A percentile compares a stretch with the other conserved stretches of the same genome.
Evolutionary conservation across 2,329 filamentous ascomycete genomes (phyloP).

Genomic region (Rasamsonia emersonii): DNA sequence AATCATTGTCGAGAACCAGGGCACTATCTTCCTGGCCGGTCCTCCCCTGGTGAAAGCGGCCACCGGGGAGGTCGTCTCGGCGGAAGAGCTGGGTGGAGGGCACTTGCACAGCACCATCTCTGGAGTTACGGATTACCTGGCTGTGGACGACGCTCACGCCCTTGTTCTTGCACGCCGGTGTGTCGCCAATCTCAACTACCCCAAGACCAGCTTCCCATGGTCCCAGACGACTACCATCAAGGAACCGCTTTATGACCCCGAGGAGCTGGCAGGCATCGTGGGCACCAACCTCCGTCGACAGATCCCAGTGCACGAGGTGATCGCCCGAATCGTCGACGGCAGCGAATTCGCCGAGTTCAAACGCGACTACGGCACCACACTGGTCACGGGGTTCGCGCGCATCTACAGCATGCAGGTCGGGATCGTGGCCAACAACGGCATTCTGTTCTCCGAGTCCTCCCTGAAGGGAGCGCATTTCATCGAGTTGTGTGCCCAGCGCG

Average conservation of each 20-base stretch:
- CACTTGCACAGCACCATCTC: conserved; percentile 83
- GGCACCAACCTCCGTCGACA: conserved; percentile 82
- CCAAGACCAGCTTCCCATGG: conserved; percentile 37
- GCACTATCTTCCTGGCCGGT: conserved; percentile 94
- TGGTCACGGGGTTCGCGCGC: conserved; percentile 83
- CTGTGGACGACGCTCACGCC: conserved; percentile 88
- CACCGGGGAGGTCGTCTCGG: conserved; percentile 83
- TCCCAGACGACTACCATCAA: conserved; percentile 38
- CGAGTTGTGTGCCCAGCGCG: conserved; percentile 82
- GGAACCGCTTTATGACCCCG: conserved; percentile 70
- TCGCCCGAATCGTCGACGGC: conserved; percentile 85
- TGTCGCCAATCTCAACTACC: conserved; percentile 85
- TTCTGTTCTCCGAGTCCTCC: conserved; percentile 79
- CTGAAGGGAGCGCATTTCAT: conserved; percentile 97
- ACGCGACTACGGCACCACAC: conserved; percentile 74
- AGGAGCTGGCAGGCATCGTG: conserved; percentile 79
- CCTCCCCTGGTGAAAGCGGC: conserved; percentile 93
- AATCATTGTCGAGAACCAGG: conserved; percentile 91
- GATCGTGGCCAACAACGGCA: conserved; percentile 92
- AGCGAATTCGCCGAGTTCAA: conserved; percentile 93
- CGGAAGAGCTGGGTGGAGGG: conserved; percentile 85
- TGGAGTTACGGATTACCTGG: conserved; percentile 90
- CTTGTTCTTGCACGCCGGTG: conserved; percentile 75
- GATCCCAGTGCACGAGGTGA: conserved; percentile 79
- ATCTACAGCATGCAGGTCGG: conserved; percentile 89